These are phyloP conservation scores for Fusarium sp. DNA, from an alignment of 2,329 filamentous ascomycete species.

Conservation along the genomic window DNA sequence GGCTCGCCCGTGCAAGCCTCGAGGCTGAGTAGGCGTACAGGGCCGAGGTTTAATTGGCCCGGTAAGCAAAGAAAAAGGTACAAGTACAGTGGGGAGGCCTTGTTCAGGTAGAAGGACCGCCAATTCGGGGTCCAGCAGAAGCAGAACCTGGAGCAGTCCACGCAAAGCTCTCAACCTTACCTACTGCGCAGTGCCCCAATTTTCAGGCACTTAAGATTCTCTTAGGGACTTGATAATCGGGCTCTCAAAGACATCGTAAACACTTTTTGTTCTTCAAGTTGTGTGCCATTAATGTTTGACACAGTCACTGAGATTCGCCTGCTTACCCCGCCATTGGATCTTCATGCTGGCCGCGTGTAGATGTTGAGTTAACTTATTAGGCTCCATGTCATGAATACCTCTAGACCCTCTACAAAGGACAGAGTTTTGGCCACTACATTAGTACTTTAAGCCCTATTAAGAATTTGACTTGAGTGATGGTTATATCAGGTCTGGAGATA, in stretches of 20 bases:
- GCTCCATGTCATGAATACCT: conserved; percentile 9
- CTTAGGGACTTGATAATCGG: too few species aligned
- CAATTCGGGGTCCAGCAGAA: conserved; percentile 3
- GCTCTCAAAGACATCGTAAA: background rate
- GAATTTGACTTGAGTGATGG: background rate
- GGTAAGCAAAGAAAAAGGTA: background rate
- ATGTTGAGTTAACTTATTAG: conserved; percentile 14
- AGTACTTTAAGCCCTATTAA: background rate
- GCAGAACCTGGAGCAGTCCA: background rate
- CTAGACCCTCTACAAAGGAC: background rate
- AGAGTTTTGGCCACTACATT: background rate
- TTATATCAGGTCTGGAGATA: background rate
- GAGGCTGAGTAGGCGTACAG: conserved; percentile 36
- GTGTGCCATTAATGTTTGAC: background rate
- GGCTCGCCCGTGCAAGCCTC: conserved; percentile 39
- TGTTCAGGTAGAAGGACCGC: conserved; percentile 21
- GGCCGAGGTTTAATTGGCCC: conserved; percentile 24
- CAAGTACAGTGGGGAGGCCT: background rate
- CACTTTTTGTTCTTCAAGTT: background rate
- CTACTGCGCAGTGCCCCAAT: background rate
- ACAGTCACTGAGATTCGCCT: background rate
- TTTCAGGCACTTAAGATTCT: background rate
- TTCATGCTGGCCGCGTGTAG: conserved; percentile 33
- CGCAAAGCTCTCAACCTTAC: background rate
- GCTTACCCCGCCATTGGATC: conserved; percentile 35